Base-by-base conservation (phyloP, 1,139 yeast species). In the Zygosaccharomyces sapae region DNA sequence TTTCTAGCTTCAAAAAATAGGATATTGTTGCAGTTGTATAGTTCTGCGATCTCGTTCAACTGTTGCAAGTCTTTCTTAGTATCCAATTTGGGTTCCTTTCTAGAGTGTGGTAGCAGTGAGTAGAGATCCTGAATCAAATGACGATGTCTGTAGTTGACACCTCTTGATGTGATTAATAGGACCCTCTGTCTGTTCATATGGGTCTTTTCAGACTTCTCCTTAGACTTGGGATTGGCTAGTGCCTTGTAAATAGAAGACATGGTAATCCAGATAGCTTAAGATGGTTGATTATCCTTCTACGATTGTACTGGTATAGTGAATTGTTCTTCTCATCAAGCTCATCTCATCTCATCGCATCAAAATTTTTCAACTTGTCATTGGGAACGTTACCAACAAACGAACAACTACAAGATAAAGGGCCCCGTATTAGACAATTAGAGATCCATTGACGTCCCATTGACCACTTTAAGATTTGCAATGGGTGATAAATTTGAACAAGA, bases 61-160 rank as follows among this genome's bases (percentile, higher is more conserved):
- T 88, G 95, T 65, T 80, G 79, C 55, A 92, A 76, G 68, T 88
- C 87, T 68, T 90, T 87, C 71, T 92, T 94, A 53, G 90, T 83
- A 69, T 94, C 98, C 62, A 92, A 78, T 69, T 94, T 92, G 52
- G 97, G 95, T 70, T 92, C 98, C 67, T 90, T 92, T 68, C 97
- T 83, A 38, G 96, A 86, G 66, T 92, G 98, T 53, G 99, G 98
- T 67, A 94, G 71, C 67, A 94, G 74, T 38, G 81, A 72, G 54
- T 81, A 74, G 56, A 92, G 72, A 69, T 94, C 98, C 58, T 80
- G 78, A 57, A 92, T 87, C 62, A 94, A 73, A 70, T 94, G 97
- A 64, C 99, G 90, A 66, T 92, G 98, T 72, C 98, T 83, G 68
- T 75, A 87, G 37, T 90, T 90, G 48, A 90, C 87, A 55, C 98